phyloP scores from a whole-genome alignment of 1,139 yeast genomes.

The Protomyces inouyei region DNA sequence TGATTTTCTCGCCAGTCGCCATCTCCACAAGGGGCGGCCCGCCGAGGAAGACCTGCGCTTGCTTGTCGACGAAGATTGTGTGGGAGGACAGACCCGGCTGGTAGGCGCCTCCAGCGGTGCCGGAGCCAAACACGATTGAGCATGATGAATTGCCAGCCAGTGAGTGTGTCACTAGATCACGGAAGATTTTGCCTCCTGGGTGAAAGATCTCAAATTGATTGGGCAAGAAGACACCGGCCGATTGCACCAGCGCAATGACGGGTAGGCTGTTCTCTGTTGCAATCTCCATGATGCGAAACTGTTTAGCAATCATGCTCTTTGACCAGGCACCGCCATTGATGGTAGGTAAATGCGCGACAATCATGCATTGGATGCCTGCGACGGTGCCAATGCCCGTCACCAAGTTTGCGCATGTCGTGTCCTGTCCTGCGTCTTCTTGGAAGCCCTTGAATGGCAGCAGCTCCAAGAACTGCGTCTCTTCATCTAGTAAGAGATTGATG shows the following conservation, averaged over 20 bases:
- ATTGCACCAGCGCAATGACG: constrained; percentile 39
- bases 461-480: constrained; percentile 40
- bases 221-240: constrained; percentile 42
- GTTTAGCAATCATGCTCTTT: constrained; percentile 38
- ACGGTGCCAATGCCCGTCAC: constrained; percentile 41
- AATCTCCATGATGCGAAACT: constrained; percentile 40
- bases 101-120: constrained; percentile 43
- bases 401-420: constrained; percentile 39
- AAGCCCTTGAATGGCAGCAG: constrained; percentile 39
- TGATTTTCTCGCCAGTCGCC: constrained; percentile 41
- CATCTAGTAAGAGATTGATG: constrained; percentile 38
- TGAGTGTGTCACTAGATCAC: constrained; percentile 40
- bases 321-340: constrained; percentile 41
- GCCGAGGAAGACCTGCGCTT: constrained; percentile 41
- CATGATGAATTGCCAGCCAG: constrained; percentile 39
- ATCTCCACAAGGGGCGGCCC: constrained; percentile 42
- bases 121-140: constrained; percentile 41
- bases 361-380: constrained; percentile 38
- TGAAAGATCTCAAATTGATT: constrained; percentile 42
- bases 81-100: constrained; percentile 43
- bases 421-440: constrained; percentile 38
- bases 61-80: constrained; percentile 40
- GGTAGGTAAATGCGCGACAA: constrained; percentile 41
- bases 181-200: constrained; percentile 41
- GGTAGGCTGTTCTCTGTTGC: constrained; percentile 40